Conservation (phyloP, 495 filamentous ascomycete species). For the Lichenothelia convexa region DNA sequence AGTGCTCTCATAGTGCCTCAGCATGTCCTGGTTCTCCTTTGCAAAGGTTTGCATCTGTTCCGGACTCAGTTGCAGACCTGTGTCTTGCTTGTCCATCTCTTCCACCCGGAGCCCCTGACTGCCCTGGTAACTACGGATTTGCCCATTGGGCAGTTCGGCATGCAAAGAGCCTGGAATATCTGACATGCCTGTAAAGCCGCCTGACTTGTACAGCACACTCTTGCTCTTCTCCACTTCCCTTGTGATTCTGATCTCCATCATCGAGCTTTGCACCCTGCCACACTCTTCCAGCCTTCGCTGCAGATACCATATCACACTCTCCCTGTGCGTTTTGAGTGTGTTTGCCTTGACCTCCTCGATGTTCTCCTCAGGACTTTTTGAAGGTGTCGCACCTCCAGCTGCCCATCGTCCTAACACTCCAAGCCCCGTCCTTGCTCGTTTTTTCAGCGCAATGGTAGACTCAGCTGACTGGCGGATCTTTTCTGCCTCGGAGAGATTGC, state of each 20-base stretch:
- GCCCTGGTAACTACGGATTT: not conserved
- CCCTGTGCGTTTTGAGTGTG: slow-evolving; percentile 43
- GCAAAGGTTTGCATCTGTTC: slow-evolving; percentile 89
- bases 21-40: slow-evolving; percentile 79
- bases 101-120: not conserved
- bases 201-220: slow-evolving; percentile 60
- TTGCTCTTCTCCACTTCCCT: slow-evolving; percentile 77
- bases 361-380: slow-evolving; percentile 43
- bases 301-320: slow-evolving; percentile 69
- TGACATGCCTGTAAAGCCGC: slow-evolving; percentile 16
- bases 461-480: slow-evolving; percentile 59
- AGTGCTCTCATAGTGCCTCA: slow-evolving; percentile 79
- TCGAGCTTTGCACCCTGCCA: slow-evolving; percentile 56
- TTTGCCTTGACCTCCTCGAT: slow-evolving; percentile 48
- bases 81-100: slow-evolving; percentile 10
- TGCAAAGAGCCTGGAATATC: slow-evolving; percentile 5
- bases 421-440: slow-evolving; percentile 35
- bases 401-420: slow-evolving; percentile 57
- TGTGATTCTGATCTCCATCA: slow-evolving; percentile 78
- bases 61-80: slow-evolving; percentile 45
- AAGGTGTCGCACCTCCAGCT: slow-evolving; percentile 26
- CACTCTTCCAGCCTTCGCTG: slow-evolving; percentile 54
- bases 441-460: slow-evolving; percentile 43
- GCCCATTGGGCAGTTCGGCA: not conserved
- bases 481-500: slow-evolving; percentile 62